These are phyloP conservation scores for Musa balbisiana DNA, from an alignment of 202 grass and related monocot genomes.

Conservation along the genomic window DNA sequence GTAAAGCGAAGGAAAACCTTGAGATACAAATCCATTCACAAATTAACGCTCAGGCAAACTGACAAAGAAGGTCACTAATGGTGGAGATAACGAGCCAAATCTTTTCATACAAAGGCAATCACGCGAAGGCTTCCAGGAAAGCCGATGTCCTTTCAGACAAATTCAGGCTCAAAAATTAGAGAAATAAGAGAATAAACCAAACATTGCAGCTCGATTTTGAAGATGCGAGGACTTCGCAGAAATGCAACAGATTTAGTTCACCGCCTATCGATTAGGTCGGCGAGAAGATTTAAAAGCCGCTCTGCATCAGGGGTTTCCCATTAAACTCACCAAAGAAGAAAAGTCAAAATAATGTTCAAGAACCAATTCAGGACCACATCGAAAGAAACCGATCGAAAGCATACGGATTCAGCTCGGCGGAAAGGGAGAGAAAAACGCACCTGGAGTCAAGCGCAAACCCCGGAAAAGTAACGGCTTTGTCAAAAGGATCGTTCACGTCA, in stretches of 20 bases:
- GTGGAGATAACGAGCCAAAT: not conserved
- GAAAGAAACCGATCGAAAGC: not conserved
- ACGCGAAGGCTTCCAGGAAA: not conserved
- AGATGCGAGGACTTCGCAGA: not conserved
- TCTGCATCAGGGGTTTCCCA: not conserved
- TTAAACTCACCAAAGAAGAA: not conserved
- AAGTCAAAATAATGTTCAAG: not conserved
- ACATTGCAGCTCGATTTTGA: not conserved
- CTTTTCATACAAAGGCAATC: not conserved
- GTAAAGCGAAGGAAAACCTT: not conserved
- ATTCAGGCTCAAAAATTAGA: not conserved
- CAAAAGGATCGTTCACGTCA: not conserved
- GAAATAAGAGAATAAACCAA: not conserved
- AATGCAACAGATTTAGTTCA: not conserved
- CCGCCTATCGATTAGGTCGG: not conserved
- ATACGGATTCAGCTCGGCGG: constrained; percentile 1
- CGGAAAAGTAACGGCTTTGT: not conserved
- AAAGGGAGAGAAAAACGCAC: not conserved
- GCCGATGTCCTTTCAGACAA: not conserved
- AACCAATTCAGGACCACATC: not conserved
- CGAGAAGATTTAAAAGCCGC: not conserved
- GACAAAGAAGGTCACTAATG: not conserved
- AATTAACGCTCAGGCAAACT: not conserved
- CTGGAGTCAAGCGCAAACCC: not conserved
- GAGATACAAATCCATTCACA: not conserved